Percentiles rank a stretch among this genome's conserved stretches.
phyloP scores from a whole-genome alignment of 768 basidiomycete species.

The Leucocoprinus sp. region DNA sequence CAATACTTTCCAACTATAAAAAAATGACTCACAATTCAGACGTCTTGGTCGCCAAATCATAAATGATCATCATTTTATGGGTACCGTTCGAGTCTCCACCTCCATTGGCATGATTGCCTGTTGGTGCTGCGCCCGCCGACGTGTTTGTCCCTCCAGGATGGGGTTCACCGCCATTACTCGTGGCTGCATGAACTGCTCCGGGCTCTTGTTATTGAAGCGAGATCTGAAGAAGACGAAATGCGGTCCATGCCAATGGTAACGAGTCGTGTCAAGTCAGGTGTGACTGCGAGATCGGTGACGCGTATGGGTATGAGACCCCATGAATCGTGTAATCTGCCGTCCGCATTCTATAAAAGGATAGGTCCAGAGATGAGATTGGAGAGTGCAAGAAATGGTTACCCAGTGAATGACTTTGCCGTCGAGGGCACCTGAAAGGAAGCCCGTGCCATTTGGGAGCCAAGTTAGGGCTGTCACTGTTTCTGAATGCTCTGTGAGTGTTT shows the following conservation, averaged over 20 bases:
- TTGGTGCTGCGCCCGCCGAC: constrained; percentile 6
- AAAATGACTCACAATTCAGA: constrained; percentile 51
- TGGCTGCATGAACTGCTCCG: constrained; percentile 12
- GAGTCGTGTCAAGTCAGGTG: constrained; percentile 76
- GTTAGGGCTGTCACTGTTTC: constrained; percentile 82
- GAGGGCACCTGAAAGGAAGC: constrained; percentile 84
- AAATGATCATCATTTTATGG: constrained; percentile 71
- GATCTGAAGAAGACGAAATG: constrained; percentile 11
- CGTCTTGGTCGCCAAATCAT: constrained; percentile 62
- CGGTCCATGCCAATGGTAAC: constrained; percentile 73
- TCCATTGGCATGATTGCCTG: constrained; percentile 3
- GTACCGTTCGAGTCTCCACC: constrained; percentile 32
- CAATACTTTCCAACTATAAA: not conserved
- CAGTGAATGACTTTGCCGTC: constrained; percentile 80
- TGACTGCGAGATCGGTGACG: constrained; percentile 78
- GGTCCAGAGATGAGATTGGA: not conserved
- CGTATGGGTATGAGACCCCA: constrained; percentile 72
- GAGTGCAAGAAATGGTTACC: constrained; percentile 39
- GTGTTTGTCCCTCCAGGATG: constrained; percentile 26
- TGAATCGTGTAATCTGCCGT: constrained; percentile 62
- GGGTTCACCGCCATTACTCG: constrained; percentile 23
- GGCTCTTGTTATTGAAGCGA: constrained; percentile 7
- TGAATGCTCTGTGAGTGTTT: constrained; percentile 59
- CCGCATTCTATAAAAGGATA: constrained; percentile 64
- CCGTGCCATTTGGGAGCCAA: constrained; percentile 84